These are phyloP conservation scores for Coriaria nepalensis DNA, from an alignment of 306 rosid genomes.

Conservation along the genomic window DNA sequence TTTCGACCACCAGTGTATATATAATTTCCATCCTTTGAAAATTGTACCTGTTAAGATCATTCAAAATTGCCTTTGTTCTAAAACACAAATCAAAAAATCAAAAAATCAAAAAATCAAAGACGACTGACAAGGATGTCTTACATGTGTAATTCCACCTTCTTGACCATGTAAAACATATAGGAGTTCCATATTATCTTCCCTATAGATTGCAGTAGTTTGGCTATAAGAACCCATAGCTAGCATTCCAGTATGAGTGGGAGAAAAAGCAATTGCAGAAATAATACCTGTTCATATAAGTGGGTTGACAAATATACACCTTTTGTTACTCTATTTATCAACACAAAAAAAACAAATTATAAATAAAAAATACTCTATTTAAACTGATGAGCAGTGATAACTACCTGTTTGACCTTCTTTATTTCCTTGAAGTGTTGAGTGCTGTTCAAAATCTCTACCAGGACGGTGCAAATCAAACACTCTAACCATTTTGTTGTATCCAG, in stretches of 20 bases:
- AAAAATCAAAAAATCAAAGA: background rate
- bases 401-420: constrained; percentile 91
- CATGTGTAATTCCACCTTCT: constrained; percentile 97
- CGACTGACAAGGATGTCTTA: constrained; percentile 24
- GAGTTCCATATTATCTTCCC: constrained; percentile 85
- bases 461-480: constrained; percentile 91
- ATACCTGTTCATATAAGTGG: constrained; percentile 41
- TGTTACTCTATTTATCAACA: no score
- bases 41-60: constrained; percentile 60
- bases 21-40: constrained; percentile 90
- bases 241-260: constrained; percentile 75
- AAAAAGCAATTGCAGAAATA: constrained; percentile 81
- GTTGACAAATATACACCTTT: constrained; percentile 9
- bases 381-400: constrained; percentile 19
- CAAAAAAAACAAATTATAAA: no score
- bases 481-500: constrained; percentile 87
- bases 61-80: constrained; percentile 5
- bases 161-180: constrained; percentile 86
- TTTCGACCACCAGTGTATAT: constrained; percentile 86
- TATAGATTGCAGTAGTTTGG: constrained; percentile 74
- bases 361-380: no score
- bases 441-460: constrained; percentile 82
- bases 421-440: constrained; percentile 59
- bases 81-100: constrained; percentile 1
- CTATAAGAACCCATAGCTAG: constrained; percentile 85